Conservation (phyloP, 2,329 filamentous ascomycete species). For the Colletotrichum cuscutae region DNA sequence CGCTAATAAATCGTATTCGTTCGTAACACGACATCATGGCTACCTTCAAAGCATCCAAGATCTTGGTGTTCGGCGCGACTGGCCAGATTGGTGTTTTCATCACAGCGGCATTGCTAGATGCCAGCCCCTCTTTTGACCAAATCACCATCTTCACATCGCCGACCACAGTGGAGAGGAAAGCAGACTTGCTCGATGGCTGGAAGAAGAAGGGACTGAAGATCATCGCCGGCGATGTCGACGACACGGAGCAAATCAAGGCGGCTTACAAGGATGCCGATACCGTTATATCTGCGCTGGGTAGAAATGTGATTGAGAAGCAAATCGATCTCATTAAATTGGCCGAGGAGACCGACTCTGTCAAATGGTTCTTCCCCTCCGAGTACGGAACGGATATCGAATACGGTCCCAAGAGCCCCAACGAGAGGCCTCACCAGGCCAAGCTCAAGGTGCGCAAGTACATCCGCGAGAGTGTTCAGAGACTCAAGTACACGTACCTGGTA, state of each 20-base stretch:
- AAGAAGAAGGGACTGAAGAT: conserved; percentile 39
- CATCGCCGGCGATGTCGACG: conserved; percentile 50
- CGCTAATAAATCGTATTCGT: not conserved
- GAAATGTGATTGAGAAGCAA: conserved; percentile 70
- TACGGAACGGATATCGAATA: conserved; percentile 76
- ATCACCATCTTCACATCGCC: conserved; percentile 47
- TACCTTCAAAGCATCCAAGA: conserved; percentile 17
- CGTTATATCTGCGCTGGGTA: conserved; percentile 72
- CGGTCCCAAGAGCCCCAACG: conserved; percentile 62
- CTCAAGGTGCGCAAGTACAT: conserved; percentile 73
- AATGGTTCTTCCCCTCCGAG: conserved; percentile 75
- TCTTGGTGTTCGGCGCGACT: conserved; percentile 49
- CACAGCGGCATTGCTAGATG: conserved; percentile 47
- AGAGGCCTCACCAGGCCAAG: conserved; percentile 77
- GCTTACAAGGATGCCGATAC: conserved; percentile 73
- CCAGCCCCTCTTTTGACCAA: conserved; percentile 46
- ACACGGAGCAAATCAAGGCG: conserved; percentile 55
- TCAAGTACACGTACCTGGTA: conserved; percentile 75
- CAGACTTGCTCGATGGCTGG: conserved; percentile 36
- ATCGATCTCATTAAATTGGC: conserved; percentile 71
- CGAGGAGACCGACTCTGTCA: conserved; percentile 61
- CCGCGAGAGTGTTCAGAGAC: conserved; percentile 58
- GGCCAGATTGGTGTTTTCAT: conserved; percentile 55
- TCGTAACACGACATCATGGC: conserved; percentile 8
- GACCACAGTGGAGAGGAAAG: conserved; percentile 35